These are phyloP conservation scores for Petunia axillaris DNA, from an alignment of 257 asterid genomes.

Conservation along the genomic window DNA sequence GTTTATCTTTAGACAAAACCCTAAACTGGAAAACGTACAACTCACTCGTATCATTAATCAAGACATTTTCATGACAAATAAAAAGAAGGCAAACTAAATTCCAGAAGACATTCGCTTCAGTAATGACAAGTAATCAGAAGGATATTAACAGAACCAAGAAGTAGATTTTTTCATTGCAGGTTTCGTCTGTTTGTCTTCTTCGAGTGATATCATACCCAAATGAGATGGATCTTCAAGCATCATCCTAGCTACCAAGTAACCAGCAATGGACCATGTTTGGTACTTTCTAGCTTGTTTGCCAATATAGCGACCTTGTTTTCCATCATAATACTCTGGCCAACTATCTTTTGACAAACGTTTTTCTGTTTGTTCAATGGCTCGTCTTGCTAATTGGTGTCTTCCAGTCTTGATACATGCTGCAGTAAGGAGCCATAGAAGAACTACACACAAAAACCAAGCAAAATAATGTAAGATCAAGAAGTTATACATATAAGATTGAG, in stretches of 20 bases:
- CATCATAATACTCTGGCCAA: slow-evolving; percentile 84
- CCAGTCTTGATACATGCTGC: slow-evolving; percentile 90
- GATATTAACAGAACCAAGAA: slow-evolving; percentile 62
- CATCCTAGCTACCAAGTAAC: slow-evolving; percentile 86
- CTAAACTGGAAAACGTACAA: too few species aligned
- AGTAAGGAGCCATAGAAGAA: slow-evolving; percentile 80
- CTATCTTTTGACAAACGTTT: slow-evolving; percentile 59
- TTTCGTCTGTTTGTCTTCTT: slow-evolving; percentile 83
- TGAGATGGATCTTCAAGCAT: slow-evolving; percentile 93
- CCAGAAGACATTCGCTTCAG: too few species aligned
- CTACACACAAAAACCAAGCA: slow-evolving; percentile 34
- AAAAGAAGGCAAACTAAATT: too few species aligned
- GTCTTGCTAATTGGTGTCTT: slow-evolving; percentile 72
- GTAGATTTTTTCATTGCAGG: slow-evolving; percentile 74
- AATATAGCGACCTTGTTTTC: slow-evolving; percentile 65
- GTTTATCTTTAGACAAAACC: too few species aligned
- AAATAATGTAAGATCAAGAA: too few species aligned
- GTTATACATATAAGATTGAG: too few species aligned
- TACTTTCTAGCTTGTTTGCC: slow-evolving; percentile 82
- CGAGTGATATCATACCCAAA: slow-evolving; percentile 80
- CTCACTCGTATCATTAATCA: too few species aligned
- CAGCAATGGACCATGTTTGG: slow-evolving; percentile 91
- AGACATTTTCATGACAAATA: too few species aligned
- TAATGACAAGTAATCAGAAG: too few species aligned
- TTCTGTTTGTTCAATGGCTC: slow-evolving; percentile 70